These are phyloP conservation scores for Aegilops longissima DNA, from an alignment of 176 grass and related monocot genomes.

Conservation along the genomic window DNA sequence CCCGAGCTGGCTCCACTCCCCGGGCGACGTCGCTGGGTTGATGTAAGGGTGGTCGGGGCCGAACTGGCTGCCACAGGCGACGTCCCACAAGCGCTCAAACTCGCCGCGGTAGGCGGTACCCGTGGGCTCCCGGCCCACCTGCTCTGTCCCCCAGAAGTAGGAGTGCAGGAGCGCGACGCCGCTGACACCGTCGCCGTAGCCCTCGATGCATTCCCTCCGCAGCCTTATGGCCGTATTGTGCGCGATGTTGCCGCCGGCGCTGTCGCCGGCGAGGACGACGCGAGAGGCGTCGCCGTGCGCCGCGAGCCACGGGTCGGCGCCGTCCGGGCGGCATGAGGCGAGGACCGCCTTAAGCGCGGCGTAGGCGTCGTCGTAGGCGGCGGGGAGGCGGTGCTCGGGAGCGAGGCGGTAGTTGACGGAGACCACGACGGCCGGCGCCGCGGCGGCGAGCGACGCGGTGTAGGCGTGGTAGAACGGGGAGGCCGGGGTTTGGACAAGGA, in stretches of 20 bases:
- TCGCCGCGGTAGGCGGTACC: conserved; percentile 25
- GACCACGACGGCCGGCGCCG: conserved; percentile 51
- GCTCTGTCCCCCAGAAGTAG: conserved; percentile 58
- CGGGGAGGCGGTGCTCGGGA: conserved; percentile 81
- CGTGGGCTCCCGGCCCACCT: conserved; percentile 29
- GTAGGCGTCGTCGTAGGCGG: conserved; percentile 74
- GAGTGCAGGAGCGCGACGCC: conserved; percentile 52
- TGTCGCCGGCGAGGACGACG: neutral
- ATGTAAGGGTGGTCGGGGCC: conserved; percentile 41
- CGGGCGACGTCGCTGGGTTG: conserved; percentile 46
- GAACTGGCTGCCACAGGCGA: conserved; percentile 40
- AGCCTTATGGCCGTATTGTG: conserved; percentile 57
- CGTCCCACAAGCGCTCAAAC: conserved; percentile 47
- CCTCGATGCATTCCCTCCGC: conserved; percentile 40
- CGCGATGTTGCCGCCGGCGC: neutral
- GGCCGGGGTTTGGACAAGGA: conserved; percentile 56
- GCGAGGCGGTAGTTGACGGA: conserved; percentile 88
- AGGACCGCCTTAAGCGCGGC: neutral
- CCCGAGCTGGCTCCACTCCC: conserved; percentile 45
- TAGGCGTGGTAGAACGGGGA: conserved; percentile 58
- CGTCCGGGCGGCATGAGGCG: neutral
- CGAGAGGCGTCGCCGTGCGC: neutral
- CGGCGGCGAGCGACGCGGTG: conserved; percentile 36
- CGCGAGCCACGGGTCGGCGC: neutral
- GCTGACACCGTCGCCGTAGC: neutral